Conservation (phyloP, 495 filamentous ascomycete genomes). For the Hypoxylon crocopeplum region DNA sequence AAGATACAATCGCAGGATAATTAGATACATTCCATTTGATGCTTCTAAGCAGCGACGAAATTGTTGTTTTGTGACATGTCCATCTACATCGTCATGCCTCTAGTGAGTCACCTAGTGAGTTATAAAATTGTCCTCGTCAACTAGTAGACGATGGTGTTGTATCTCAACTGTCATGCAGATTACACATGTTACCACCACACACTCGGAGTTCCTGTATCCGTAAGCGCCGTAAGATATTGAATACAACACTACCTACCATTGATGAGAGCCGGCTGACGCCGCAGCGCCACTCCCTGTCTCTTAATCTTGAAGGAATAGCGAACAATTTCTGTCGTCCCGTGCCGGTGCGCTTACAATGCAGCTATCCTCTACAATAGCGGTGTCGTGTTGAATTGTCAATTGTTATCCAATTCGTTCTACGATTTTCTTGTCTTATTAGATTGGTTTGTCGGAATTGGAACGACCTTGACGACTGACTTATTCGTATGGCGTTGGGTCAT, state of each 20-base stretch:
- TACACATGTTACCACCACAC: slow-evolving; percentile 10
- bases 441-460: no score
- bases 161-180: slow-evolving; percentile 10
- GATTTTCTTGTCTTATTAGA: no score
- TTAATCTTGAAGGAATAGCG: neutral
- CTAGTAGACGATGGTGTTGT: no score
- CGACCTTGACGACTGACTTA: no score
- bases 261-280: neutral
- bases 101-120: no score
- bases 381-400: neutral
- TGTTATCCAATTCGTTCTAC: neutral
- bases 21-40: slow-evolving; percentile 31
- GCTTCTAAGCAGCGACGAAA: neutral
- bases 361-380: neutral
- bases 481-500: slow-evolving; percentile 27
- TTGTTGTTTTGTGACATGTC: neutral
- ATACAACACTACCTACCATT: slow-evolving; percentile 13
- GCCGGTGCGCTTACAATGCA: neutral
- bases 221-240: slow-evolving; percentile 24
- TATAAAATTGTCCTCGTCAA: no score
- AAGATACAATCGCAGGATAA: slow-evolving; percentile 26
- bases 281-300: neutral
- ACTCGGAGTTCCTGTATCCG: neutral
- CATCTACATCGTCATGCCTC: neutral
- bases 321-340: neutral